These are phyloP conservation scores for Aspergillus haitiensis DNA, from an alignment of 495 filamentous ascomycete genomes.

Conservation along the genomic window DNA sequence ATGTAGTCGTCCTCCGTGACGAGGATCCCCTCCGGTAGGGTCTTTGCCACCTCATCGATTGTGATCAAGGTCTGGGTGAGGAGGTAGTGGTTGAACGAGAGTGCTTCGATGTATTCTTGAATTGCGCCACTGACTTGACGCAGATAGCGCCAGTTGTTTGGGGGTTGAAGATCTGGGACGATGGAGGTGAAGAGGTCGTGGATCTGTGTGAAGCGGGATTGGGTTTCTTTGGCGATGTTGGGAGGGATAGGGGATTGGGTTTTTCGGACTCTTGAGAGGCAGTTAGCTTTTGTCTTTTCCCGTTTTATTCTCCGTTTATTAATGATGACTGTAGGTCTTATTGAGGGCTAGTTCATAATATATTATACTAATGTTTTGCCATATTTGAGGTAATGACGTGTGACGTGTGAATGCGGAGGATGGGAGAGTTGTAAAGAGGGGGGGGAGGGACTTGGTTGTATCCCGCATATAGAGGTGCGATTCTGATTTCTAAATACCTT, in stretches of 20 bases:
- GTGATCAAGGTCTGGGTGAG: conserved; percentile 71
- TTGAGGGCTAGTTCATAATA: no score
- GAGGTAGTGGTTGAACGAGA: conserved; percentile 86
- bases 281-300: conserved; percentile 3
- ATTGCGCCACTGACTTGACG: conserved; percentile 72
- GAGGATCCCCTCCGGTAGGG: conserved; percentile 58
- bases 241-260: conserved; percentile 61
- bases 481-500: conserved; percentile 53
- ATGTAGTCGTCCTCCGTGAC: conserved; percentile 80
- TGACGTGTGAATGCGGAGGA: no score
- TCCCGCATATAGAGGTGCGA: background rate
- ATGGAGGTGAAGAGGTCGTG: conserved; percentile 63
- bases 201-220: conserved; percentile 66
- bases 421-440: no score
- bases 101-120: conserved; percentile 90
- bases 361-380: no score
- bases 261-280: conserved; percentile 54
- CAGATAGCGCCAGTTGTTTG: conserved; percentile 82
- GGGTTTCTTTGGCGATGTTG: conserved; percentile 63
- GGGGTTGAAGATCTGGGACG: conserved; percentile 67
- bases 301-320: no score
- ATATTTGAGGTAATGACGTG: no score
- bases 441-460: background rate
- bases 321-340: no score
- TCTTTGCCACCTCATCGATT: conserved; percentile 51